Conservation (phyloP, 2,329 filamentous ascomycete species). For the Ilyonectria robusta region DNA sequence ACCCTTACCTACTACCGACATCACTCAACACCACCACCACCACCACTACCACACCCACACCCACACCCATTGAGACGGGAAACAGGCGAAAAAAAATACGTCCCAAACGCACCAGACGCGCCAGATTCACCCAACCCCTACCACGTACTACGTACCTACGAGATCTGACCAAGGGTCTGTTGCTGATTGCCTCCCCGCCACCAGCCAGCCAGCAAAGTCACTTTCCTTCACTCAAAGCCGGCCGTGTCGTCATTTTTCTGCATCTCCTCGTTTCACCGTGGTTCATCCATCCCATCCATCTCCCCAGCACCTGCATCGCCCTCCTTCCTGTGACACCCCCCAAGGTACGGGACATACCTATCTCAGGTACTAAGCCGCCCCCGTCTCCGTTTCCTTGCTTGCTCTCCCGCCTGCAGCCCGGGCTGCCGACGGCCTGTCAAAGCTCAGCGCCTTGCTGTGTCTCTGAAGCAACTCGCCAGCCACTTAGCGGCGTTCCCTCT, state of each 20-base stretch:
- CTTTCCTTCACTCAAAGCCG: conserved; percentile 2
- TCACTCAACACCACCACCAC: conserved; percentile 16
- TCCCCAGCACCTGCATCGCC: conserved; percentile 16
- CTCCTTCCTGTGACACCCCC: conserved; percentile 10
- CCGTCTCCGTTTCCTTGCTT: conserved; percentile 26
- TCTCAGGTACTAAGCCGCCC: conserved; percentile 31
- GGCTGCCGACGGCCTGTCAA: conserved; percentile 37
- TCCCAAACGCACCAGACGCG: conserved; percentile 6
- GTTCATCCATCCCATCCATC: conserved; percentile 8
- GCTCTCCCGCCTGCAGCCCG: conserved; percentile 32
- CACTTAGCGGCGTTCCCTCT: conserved; percentile 36
- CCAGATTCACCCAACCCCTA: neutral
- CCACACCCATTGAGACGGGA: conserved; percentile 12
- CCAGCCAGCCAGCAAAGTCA: conserved; percentile 17
- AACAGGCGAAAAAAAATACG: conserved; percentile 11
- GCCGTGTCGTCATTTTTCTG: conserved; percentile 27
- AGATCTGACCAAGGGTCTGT: neutral
- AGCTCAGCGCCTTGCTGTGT: conserved; percentile 37
- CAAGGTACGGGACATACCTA: conserved; percentile 19
- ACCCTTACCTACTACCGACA: conserved; percentile 22
- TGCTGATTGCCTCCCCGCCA: conserved; percentile 6
- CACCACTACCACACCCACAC: conserved; percentile 9
- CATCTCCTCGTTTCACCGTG: conserved; percentile 12
- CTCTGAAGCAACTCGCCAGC: conserved; percentile 37
- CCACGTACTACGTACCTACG: neutral